Evolutionary conservation across 257 asterid genomes (phyloP).

Genomic region (Lavandula angustifolia): DNA sequence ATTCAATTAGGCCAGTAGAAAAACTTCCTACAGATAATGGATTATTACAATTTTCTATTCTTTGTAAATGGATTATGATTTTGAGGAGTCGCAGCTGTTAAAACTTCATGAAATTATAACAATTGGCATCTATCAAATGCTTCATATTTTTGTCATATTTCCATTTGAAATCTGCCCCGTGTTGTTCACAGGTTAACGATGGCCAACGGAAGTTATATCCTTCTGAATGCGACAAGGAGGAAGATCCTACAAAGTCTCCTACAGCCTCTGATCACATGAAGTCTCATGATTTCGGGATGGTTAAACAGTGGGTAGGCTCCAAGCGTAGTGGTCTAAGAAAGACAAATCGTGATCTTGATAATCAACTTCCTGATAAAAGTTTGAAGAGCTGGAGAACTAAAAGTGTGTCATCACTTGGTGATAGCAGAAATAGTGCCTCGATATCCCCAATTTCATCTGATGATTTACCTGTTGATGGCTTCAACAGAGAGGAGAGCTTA

Average conservation of each 20-base stretch:
- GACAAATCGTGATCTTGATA: conserved; percentile 43
- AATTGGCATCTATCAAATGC: not conserved
- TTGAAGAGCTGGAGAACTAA: conserved; percentile 28
- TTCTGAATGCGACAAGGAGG: conserved; percentile 39
- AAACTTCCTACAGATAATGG: not conserved
- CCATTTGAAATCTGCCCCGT: conserved; percentile 14
- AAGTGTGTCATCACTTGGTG: conserved; percentile 37
- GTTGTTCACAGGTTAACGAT: conserved; percentile 43
- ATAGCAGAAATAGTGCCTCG: conserved; percentile 35
- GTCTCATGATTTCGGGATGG: conserved; percentile 49
- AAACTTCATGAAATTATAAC: not conserved
- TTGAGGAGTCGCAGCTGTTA: conserved; percentile 17
- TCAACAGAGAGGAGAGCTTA: conserved; percentile 43
- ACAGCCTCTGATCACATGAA: conserved; percentile 39
- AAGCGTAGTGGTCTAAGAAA: conserved; percentile 59
- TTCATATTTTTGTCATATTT: conserved; percentile 1
- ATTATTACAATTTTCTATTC: not conserved
- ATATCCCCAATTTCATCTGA: conserved; percentile 34
- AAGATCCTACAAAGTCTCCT: conserved; percentile 32
- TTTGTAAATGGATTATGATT: not conserved
- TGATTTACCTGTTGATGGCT: conserved; percentile 41
- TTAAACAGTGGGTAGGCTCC: conserved; percentile 68
- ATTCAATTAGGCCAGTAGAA: not conserved
- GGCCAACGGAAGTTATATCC: conserved; percentile 36
- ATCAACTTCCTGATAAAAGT: conserved; percentile 36